Percentiles rank a stretch among this genome's conserved stretches.
Conservation (phyloP, 768 basidiomycete genomes). For the Tricholoma flavovirens region DNA sequence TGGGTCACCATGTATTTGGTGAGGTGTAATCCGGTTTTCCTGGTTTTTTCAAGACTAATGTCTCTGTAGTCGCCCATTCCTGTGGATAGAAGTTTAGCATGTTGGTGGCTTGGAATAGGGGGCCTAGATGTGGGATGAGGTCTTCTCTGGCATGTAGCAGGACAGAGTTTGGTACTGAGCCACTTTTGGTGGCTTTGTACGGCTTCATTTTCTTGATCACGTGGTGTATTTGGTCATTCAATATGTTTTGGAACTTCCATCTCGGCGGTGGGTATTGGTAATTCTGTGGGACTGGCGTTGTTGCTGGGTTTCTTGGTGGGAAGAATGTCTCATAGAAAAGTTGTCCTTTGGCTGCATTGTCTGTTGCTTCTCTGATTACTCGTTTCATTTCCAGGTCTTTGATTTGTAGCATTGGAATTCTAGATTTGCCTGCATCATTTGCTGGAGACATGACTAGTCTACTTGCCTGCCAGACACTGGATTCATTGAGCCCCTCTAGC, state of each 20-base stretch:
- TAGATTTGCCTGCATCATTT: constrained; percentile 20
- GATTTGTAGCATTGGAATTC: constrained; percentile 20
- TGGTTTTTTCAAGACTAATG: too few relatives aligned
- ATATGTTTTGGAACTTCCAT: constrained; percentile 14
- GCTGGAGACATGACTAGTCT: constrained; percentile 6
- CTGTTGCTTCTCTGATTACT: background rate
- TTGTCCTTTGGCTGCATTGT: constrained; percentile 22
- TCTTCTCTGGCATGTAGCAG: constrained; percentile 18
- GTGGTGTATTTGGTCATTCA: constrained; percentile 18
- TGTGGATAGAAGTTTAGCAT: too few relatives aligned
- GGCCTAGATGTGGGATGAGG: background rate
- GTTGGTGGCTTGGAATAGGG: too few relatives aligned
- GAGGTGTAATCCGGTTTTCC: background rate
- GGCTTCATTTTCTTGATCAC: constrained; percentile 24
- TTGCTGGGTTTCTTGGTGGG: constrained; percentile 6
- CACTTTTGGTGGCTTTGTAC: constrained; percentile 27
- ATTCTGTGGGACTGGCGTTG: constrained; percentile 1
- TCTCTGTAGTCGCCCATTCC: too few relatives aligned
- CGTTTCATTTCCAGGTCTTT: background rate
- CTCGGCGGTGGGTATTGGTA: constrained; percentile 19
- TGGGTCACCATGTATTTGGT: background rate
- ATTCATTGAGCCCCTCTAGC: background rate
- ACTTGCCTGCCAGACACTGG: background rate
- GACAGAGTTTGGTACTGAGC: constrained; percentile 25
- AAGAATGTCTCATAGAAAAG: constrained; percentile 25